These are phyloP conservation scores for Micromonas pusilla DNA, from an alignment of 139 green algal species.

Conservation along the genomic window DNA sequence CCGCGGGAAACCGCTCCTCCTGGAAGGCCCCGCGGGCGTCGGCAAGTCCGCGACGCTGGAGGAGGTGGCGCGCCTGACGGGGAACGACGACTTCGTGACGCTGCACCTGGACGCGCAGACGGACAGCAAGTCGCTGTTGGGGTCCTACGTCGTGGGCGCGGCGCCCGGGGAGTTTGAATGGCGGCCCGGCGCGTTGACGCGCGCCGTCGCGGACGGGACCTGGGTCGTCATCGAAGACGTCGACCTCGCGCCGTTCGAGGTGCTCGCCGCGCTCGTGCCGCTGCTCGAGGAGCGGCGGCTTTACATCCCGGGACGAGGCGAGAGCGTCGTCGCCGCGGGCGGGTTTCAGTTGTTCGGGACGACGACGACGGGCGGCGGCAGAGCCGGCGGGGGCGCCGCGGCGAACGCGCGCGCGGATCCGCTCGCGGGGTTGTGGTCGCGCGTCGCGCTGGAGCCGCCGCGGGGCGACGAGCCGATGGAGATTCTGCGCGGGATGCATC, in stretches of 20 bases:
- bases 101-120: conserved; percentile 93
- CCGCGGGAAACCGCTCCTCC: conserved; percentile 64
- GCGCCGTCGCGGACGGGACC: conserved; percentile 70
- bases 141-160: conserved; percentile 81
- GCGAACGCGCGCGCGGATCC: conserved; percentile 1
- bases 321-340: neutral
- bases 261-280: conserved; percentile 76
- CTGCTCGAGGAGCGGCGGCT: conserved; percentile 73
- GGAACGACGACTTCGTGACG: conserved; percentile 53
- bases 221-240: conserved; percentile 95
- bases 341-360: conserved; percentile 21
- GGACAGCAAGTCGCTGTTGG: conserved; percentile 89
- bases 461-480: neutral
- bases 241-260: conserved; percentile 81
- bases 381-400: too few species aligned
- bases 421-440: conserved; percentile 7
- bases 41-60: conserved; percentile 79
- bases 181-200: conserved; percentile 81
- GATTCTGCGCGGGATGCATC: neutral
- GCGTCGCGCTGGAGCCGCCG: conserved; percentile 9
- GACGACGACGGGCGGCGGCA: neutral
- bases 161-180: conserved; percentile 91
- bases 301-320: conserved; percentile 12
- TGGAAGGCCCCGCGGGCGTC: conserved; percentile 78
- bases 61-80: conserved; percentile 65